Conservation (phyloP, 805 yeast genomes). For the Saturnispora diversa region DNA sequence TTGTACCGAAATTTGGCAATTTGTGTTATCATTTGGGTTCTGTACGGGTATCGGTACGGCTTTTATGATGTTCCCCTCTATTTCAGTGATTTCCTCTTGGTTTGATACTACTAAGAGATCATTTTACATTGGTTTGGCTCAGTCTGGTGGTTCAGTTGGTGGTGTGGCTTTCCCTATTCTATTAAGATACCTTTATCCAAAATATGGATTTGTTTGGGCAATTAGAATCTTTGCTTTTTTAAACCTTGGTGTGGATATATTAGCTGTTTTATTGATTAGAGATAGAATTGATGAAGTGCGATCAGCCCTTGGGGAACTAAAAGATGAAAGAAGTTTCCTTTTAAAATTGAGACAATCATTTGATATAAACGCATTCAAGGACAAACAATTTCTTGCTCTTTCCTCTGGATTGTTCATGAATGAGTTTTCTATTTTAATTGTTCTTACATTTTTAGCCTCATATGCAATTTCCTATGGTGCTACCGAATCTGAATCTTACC, state of each 20-base stretch:
- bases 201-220: constrained; percentile 52
- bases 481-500: constrained; percentile 35
- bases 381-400: constrained; percentile 32
- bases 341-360: constrained; percentile 27
- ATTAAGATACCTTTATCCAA: constrained; percentile 38
- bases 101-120: constrained; percentile 46
- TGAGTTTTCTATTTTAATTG: constrained; percentile 40
- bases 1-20: constrained; percentile 48
- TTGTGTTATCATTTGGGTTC: constrained; percentile 50
- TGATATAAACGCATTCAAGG: constrained; percentile 35
- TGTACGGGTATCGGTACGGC: constrained; percentile 54
- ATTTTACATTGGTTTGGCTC: constrained; percentile 41
- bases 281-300: constrained; percentile 33
- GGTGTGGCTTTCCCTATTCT: constrained; percentile 46
- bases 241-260: constrained; percentile 32
- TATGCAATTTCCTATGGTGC: constrained; percentile 44
- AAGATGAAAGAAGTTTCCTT: constrained; percentile 15
- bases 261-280: constrained; percentile 32
- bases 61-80: constrained; percentile 50
- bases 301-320: constrained; percentile 19
- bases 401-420: constrained; percentile 37
- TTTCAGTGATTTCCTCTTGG: constrained; percentile 61
- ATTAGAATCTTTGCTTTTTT: constrained; percentile 43
- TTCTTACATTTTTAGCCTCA: constrained; percentile 45
- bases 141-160: constrained; percentile 47